phyloP scores from a whole-genome alignment of 192 early-diverging fungal genomes.

The Linnemannia hyalina region DNA sequence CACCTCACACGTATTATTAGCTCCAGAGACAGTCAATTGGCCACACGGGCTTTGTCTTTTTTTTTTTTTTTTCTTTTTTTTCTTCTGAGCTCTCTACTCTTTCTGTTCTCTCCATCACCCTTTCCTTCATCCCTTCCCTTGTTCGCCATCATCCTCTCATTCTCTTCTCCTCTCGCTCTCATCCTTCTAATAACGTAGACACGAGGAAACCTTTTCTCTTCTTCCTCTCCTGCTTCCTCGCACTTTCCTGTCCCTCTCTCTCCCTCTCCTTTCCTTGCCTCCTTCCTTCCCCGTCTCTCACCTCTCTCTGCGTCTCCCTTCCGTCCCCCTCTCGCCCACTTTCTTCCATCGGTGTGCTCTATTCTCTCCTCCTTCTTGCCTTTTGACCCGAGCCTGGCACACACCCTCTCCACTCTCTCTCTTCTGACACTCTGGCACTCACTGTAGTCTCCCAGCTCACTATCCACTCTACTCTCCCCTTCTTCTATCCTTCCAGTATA shows the following conservation, averaged over 20 bases:
- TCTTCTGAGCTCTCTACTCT: not conserved
- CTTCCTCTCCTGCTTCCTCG: not conserved
- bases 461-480: not conserved
- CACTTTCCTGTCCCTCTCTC: not conserved
- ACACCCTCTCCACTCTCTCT: not conserved
- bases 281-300: not conserved
- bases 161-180: not conserved
- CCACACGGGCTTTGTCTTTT: not conserved
- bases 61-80: not conserved
- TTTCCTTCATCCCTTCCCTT: not conserved
- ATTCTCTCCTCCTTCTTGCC: not conserved
- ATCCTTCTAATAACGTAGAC: not conserved
- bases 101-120: not conserved
- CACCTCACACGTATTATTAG: not conserved
- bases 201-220: not conserved
- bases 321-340: not conserved
- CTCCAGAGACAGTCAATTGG: not conserved
- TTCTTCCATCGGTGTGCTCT: not conserved
- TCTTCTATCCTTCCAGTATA: conserved; percentile 2
- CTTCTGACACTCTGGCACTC: not conserved
- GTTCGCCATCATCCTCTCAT: not conserved
- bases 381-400: not conserved
- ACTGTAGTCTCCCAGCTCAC: too few species aligned
- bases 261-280: not conserved
- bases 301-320: not conserved